Evolutionary conservation across 176 grass and related monocot genomes (phyloP).

Genomic region (Chrysopogon serrulatus): DNA sequence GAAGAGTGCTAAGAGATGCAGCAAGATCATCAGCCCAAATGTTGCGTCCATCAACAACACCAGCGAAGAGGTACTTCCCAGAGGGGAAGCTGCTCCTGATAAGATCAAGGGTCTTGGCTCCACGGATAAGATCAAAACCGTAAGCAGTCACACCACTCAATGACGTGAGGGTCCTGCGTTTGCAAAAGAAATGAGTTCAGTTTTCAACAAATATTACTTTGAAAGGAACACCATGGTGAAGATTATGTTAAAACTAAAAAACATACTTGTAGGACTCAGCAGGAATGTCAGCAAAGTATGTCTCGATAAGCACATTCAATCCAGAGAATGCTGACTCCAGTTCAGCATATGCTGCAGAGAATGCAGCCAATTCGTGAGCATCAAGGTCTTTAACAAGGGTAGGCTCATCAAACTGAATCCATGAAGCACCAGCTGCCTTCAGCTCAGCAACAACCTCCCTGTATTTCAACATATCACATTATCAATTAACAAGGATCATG

Average conservation of each 20-base stretch:
- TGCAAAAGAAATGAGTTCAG: constrained; percentile 15
- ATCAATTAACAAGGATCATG: constrained; percentile 6
- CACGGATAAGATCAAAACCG: constrained; percentile 88
- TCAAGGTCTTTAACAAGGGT: constrained; percentile 85
- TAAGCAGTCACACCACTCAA: constrained; percentile 65
- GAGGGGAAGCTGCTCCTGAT: constrained; percentile 70
- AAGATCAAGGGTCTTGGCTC: constrained; percentile 80
- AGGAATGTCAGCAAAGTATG: constrained; percentile 94
- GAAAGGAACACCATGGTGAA: background rate
- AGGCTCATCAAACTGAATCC: constrained; percentile 98
- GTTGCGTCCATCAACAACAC: constrained; percentile 92
- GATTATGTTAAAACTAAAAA: constrained; percentile 4
- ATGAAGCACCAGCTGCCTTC: constrained; percentile 89
- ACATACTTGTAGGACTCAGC: constrained; percentile 86
- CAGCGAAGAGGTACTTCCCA: constrained; percentile 90
- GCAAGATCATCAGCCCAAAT: constrained; percentile 93
- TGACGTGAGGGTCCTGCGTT: constrained; percentile 69
- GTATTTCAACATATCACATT: constrained; percentile 23
- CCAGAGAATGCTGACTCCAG: constrained; percentile 64
- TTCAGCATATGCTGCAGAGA: constrained; percentile 66
- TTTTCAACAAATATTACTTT: constrained; percentile 1
- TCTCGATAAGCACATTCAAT: constrained; percentile 91
- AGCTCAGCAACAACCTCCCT: constrained; percentile 91
- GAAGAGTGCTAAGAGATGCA: constrained; percentile 71
- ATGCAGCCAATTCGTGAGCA: constrained; percentile 72